Conservation (phyloP, 2,329 filamentous ascomycete genomes). For the Metarhizium brunneum region DNA sequence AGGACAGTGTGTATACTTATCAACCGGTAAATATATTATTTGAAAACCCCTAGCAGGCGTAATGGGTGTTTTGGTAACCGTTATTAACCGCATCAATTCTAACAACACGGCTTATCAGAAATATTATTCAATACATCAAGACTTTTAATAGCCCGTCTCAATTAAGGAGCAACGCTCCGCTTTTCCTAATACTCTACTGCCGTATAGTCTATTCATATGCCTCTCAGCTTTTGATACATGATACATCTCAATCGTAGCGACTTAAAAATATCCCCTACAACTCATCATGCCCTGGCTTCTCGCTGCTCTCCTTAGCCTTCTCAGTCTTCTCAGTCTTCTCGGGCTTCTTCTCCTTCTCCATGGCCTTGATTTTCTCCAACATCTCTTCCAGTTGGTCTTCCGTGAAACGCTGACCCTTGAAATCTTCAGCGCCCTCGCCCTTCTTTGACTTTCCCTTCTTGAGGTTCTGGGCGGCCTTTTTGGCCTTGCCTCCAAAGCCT, state of each 20-base stretch:
- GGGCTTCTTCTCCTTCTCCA: constrained; percentile 18
- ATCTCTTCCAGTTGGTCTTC: constrained; percentile 34
- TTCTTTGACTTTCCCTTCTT: constrained; percentile 28
- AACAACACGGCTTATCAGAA: too few species aligned
- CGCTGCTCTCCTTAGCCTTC: constrained; percentile 12
- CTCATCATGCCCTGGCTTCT: constrained; percentile 24
- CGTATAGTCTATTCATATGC: constrained; percentile 3
- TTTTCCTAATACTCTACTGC: background rate
- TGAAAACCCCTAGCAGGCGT: too few species aligned
- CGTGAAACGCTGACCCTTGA: constrained; percentile 29
- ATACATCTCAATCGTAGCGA: background rate
- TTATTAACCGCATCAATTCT: too few species aligned
- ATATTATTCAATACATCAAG: too few species aligned
- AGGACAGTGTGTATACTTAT: too few species aligned
- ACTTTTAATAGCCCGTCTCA: too few species aligned
- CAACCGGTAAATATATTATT: too few species aligned
- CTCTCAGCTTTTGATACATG: constrained; percentile 1
- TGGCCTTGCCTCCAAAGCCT: constrained; percentile 30
- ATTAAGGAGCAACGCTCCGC: too few species aligned
- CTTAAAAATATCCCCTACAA: constrained; percentile 15
- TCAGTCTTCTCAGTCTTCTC: constrained; percentile 17
- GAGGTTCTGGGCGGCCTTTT: constrained; percentile 25
- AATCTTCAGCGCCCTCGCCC: constrained; percentile 23
- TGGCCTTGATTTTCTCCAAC: constrained; percentile 23
- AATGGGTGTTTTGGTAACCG: too few species aligned